Evolutionary conservation across 805 yeast species (phyloP).

Genomic region (Lachancea kluyveri): DNA sequence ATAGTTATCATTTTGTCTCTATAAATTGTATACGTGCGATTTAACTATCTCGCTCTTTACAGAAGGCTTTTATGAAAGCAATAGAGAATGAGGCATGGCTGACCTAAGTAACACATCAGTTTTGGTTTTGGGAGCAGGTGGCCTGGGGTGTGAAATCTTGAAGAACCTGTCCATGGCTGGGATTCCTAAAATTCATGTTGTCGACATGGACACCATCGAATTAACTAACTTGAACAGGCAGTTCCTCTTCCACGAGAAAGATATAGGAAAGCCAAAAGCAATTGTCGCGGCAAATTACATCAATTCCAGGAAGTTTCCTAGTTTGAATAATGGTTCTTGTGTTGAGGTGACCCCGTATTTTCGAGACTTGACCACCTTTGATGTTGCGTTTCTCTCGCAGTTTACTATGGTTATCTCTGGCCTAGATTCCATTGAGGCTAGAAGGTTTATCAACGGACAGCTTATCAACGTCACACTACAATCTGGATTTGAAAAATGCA

Average conservation of each 20-base stretch:
- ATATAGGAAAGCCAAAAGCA: slow-evolving; percentile 81
- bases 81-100: too few relatives aligned
- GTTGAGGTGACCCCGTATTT: slow-evolving; percentile 51
- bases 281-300: slow-evolving; percentile 66
- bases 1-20: too few relatives aligned
- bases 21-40: too few relatives aligned
- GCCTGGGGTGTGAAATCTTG: slow-evolving; percentile 85
- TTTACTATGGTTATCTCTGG: slow-evolving; percentile 81
- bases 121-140: slow-evolving; percentile 90
- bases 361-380: slow-evolving; percentile 60
- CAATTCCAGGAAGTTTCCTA: slow-evolving; percentile 22
- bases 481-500: slow-evolving; percentile 41
- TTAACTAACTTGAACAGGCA: slow-evolving; percentile 87
- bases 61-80: too few relatives aligned
- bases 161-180: slow-evolving; percentile 73
- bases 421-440: slow-evolving; percentile 80
- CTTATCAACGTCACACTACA: slow-evolving; percentile 58
- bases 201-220: slow-evolving; percentile 91
- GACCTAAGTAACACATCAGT: slow-evolving; percentile 36
- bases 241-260: slow-evolving; percentile 72
- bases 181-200: slow-evolving; percentile 71
- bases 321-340: slow-evolving; percentile 27
- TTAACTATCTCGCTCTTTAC: too few relatives aligned
- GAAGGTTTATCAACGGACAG: slow-evolving; percentile 80
- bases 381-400: slow-evolving; percentile 53